These are phyloP conservation scores for Golubevia sp. DNA, from an alignment of 1,284 basidiomycete species.

Conservation along the genomic window DNA sequence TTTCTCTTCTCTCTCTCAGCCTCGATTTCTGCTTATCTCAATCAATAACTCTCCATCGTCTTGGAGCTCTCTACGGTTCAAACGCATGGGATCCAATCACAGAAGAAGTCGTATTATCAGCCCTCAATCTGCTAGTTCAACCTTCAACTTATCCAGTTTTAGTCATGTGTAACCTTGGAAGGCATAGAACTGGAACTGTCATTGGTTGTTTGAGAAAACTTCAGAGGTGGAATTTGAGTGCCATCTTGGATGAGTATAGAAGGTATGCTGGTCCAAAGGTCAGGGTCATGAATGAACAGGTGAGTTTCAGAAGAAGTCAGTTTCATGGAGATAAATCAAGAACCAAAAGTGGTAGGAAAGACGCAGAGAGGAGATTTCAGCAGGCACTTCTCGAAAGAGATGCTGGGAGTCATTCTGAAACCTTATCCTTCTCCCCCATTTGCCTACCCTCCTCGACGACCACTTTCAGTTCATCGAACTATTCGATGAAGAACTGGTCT, in stretches of 20 bases:
- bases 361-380: no score
- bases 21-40: slow-evolving; percentile 51
- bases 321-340: no score
- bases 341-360: no score
- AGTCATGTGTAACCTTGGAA: slow-evolving; percentile 67
- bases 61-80: slow-evolving; percentile 62
- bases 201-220: slow-evolving; percentile 64
- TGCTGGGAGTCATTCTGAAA: background rate
- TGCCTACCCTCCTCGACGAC: background rate
- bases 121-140: slow-evolving; percentile 65
- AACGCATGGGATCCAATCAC: slow-evolving; percentile 63
- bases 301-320: slow-evolving; percentile 28
- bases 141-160: slow-evolving; percentile 65
- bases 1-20: slow-evolving; percentile 7
- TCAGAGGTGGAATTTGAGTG: slow-evolving; percentile 65
- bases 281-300: slow-evolving; percentile 66
- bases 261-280: slow-evolving; percentile 66
- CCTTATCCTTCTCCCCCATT: background rate
- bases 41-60: slow-evolving; percentile 61
- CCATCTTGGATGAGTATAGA: slow-evolving; percentile 66
- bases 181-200: slow-evolving; percentile 66
- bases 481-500: slow-evolving; percentile 66
- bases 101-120: slow-evolving; percentile 66
- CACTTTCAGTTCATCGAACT: slow-evolving; percentile 65
- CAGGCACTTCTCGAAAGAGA: no score